A percentile compares a stretch with the other conserved stretches of the same genome.
Evolutionary conservation across 2,329 filamentous ascomycete genomes (phyloP).

Genomic region (Neocucurbitaria cava): DNA sequence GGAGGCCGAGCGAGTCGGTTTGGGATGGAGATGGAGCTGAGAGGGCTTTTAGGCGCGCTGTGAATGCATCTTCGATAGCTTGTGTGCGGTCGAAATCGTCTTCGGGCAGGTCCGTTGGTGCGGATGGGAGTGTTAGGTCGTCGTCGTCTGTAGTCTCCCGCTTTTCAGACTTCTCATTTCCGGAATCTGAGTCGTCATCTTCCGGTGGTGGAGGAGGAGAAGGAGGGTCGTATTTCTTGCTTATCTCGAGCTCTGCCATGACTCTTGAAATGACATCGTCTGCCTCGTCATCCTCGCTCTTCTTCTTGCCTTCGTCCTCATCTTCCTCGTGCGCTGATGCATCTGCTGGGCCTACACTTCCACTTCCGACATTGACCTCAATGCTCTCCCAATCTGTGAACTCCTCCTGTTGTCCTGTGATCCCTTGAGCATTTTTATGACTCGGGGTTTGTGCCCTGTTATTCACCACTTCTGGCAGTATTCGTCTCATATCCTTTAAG

Average conservation of each 20-base stretch:
- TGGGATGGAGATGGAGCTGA: slow-evolving; percentile 45
- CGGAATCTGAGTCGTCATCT: slow-evolving; percentile 16
- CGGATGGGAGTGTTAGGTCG: slow-evolving; percentile 51
- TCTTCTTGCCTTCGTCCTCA: slow-evolving; percentile 26
- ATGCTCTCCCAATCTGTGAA: slow-evolving; percentile 42
- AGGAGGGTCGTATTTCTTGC: slow-evolving; percentile 47
- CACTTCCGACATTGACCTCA: slow-evolving; percentile 39
- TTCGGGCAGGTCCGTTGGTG: slow-evolving; percentile 46
- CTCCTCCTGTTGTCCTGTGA: slow-evolving; percentile 14
- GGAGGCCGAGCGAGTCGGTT: slow-evolving; percentile 46
- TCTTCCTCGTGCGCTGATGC: slow-evolving; percentile 25
- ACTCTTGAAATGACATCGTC: slow-evolving; percentile 56
- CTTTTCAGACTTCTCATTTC: slow-evolving; percentile 6
- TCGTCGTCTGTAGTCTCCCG: slow-evolving; percentile 15
- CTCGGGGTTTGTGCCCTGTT: slow-evolving; percentile 9
- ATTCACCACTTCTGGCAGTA: slow-evolving; percentile 46
- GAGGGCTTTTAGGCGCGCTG: slow-evolving; percentile 55
- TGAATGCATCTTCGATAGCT: slow-evolving; percentile 54
- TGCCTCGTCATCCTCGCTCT: slow-evolving; percentile 49
- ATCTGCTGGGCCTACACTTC: slow-evolving; percentile 25
- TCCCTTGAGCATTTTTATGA: slow-evolving; percentile 5
- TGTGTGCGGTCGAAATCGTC: slow-evolving; percentile 36
- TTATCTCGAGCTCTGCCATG: slow-evolving; percentile 55
- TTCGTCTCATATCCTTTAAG: slow-evolving; percentile 50
- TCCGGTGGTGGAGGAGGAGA: slow-evolving; percentile 28